Percentiles rank a stretch among this genome's conserved stretches.
These are phyloP conservation scores for Colletotrichum australisinense DNA, from an alignment of 2,329 filamentous ascomycete genomes.

Conservation along the genomic window DNA sequence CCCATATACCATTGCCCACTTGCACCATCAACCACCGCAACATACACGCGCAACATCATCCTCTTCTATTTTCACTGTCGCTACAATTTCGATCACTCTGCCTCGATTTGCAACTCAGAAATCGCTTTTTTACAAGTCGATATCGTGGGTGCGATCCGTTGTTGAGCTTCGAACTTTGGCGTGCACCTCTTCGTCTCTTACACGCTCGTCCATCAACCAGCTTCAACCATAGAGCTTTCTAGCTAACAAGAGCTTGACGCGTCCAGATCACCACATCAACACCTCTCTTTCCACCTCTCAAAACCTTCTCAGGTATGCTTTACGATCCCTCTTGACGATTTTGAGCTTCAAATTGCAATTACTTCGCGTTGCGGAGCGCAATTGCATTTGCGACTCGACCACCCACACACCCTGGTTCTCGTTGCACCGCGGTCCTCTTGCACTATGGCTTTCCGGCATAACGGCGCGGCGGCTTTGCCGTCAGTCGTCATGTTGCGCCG, in stretches of 20 bases:
- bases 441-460: neutral
- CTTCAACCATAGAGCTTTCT: slow-evolving; percentile 30
- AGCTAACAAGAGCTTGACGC: slow-evolving; percentile 45
- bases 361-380: slow-evolving; percentile 46
- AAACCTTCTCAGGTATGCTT: slow-evolving; percentile 50
- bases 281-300: slow-evolving; percentile 38
- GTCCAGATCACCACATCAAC: slow-evolving; percentile 44
- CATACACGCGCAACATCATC: slow-evolving; percentile 45
- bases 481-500: neutral
- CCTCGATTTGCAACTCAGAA: neutral
- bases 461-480: neutral
- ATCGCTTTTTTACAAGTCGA: slow-evolving; percentile 42
- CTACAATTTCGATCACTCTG: neutral
- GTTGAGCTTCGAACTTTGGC: slow-evolving; percentile 4
- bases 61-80: neutral
- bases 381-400: slow-evolving; percentile 51
- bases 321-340: slow-evolving; percentile 40
- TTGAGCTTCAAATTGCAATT: slow-evolving; percentile 49
- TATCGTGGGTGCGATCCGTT: neutral
- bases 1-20: slow-evolving; percentile 42
- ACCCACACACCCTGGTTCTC: slow-evolving; percentile 24
- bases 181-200: slow-evolving; percentile 9
- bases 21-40: slow-evolving; percentile 45
- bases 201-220: slow-evolving; percentile 35
- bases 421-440: slow-evolving; percentile 37